phyloP scores from a whole-genome alignment of 129 eudicot genomes.

The Escallonia herrerae region DNA sequence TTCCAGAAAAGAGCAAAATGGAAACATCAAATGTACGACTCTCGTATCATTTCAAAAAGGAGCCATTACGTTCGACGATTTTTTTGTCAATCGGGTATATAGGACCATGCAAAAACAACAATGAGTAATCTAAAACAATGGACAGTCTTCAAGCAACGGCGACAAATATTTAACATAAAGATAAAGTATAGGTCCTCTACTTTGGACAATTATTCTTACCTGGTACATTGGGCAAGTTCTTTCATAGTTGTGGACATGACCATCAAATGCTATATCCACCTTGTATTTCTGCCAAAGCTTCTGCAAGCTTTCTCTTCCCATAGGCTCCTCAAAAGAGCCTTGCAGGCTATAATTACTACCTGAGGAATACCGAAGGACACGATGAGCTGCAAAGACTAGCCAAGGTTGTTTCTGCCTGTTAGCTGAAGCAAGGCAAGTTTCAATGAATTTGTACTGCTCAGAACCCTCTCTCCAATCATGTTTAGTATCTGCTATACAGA shows the following conservation, averaged over 20 bases:
- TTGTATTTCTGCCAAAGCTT: slow-evolving; percentile 77
- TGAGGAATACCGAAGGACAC: slow-evolving; percentile 73
- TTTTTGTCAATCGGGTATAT: too few species aligned
- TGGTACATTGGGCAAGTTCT: slow-evolving; percentile 70
- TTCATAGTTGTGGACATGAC: slow-evolving; percentile 76
- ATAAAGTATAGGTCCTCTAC: too few species aligned
- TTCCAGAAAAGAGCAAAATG: too few species aligned
- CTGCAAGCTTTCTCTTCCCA: slow-evolving; percentile 66
- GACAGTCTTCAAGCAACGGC: too few species aligned
- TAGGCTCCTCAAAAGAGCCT: slow-evolving; percentile 75
- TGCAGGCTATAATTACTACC: slow-evolving; percentile 39
- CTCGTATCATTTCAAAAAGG: too few species aligned
- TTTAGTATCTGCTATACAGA: slow-evolving; percentile 73
- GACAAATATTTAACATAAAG: too few species aligned
- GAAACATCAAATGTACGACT: too few species aligned
- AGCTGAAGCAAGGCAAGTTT: slow-evolving; percentile 58
- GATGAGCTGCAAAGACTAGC: slow-evolving; percentile 67
- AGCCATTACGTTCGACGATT: too few species aligned
- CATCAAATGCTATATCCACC: slow-evolving; percentile 67
- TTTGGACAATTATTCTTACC: slow-evolving; percentile 21
- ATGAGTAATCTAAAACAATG: too few species aligned
- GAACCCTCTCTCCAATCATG: slow-evolving; percentile 91
- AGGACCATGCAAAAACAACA: too few species aligned
- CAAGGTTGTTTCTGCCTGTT: slow-evolving; percentile 79
- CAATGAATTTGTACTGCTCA: slow-evolving; percentile 66